Evolutionary conservation across 148 eudicot genomes (phyloP), one percentile per base, ranked within the genome.

Genomic region (Chenopodium berlandieri): DNA sequence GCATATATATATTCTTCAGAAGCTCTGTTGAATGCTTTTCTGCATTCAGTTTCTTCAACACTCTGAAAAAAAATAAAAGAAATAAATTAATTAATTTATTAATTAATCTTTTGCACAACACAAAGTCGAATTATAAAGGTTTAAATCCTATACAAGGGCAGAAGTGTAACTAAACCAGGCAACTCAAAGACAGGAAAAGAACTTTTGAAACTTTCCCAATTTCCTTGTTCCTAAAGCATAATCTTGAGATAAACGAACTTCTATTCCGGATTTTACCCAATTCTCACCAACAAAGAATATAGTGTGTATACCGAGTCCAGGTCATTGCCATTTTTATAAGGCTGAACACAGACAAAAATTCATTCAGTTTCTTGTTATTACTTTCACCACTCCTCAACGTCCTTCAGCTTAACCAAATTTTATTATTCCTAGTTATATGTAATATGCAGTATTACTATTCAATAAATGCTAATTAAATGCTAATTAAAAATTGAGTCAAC

Each of bases 11-110:
- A 96, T 60, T 80, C 90, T 86, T 92, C 98, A 79, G 92, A 79
- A 83, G 95, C 97, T 75, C 86, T 75, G 78, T 96, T 97, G 85
- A 86, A 96, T 58, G 94, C 98, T 86, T 91, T 91, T 72, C 93
- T 91, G 84, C 98, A 94, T 90, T 96, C 98, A 30, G 98, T 90
- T 88, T 96, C 99, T 88, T 96, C 98, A 86, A 96, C 98, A 87
- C 92, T 94, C 97, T 96, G 85, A 74, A 85, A 12, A 32, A 75
- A 32, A 81, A 16, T 0, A 32, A 27, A 37, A 37, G 6, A 37
- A 37, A 37, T 34, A 34, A 34, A 37, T 6, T 0, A 40, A 40
- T 32, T 32, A 32, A 32, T 32, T 32, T 1, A 32, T 32, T 32
- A 32, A 32, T 32, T 32, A 32, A 32, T 40, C 9, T 4, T 62